These are phyloP conservation scores for Tetrahymena elliotti DNA, from an alignment of 73 alveolate genomes.

Conservation along the genomic window DNA sequence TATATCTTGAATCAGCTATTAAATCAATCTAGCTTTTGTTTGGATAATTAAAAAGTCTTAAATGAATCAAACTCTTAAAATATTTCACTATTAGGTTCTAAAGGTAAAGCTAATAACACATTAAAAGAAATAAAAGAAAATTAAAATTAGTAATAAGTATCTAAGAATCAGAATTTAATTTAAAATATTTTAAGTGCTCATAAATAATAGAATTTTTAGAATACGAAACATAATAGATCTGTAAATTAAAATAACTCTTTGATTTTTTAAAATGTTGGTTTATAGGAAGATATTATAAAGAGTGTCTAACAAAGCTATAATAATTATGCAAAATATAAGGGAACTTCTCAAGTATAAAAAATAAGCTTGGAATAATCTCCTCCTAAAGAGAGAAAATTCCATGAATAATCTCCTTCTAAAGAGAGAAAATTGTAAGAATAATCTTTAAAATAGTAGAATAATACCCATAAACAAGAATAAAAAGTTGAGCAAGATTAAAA, in stretches of 20 bases:
- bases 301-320: neutral
- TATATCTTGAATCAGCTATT: too few species aligned
- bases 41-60: neutral
- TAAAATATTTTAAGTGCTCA: neutral
- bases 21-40: neutral
- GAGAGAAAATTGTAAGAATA: too few species aligned
- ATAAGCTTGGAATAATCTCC: neutral
- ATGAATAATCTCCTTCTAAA: neutral
- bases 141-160: too few species aligned
- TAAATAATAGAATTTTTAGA: too few species aligned
- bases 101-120: too few species aligned
- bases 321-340: neutral
- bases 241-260: too few species aligned
- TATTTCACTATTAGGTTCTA: too few species aligned
- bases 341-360: neutral
- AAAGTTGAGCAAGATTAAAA: too few species aligned
- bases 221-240: too few species aligned
- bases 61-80: neutral
- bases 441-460: neutral
- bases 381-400: neutral
- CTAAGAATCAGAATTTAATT: too few species aligned
- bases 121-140: neutral
- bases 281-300: neutral
- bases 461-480: too few species aligned
- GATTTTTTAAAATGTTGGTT: neutral